A percentile compares a stretch with the other conserved stretches of the same genome.
These are phyloP conservation scores for Pichia membranifaciens DNA, from an alignment of 805 yeast genomes.

Conservation along the genomic window DNA sequence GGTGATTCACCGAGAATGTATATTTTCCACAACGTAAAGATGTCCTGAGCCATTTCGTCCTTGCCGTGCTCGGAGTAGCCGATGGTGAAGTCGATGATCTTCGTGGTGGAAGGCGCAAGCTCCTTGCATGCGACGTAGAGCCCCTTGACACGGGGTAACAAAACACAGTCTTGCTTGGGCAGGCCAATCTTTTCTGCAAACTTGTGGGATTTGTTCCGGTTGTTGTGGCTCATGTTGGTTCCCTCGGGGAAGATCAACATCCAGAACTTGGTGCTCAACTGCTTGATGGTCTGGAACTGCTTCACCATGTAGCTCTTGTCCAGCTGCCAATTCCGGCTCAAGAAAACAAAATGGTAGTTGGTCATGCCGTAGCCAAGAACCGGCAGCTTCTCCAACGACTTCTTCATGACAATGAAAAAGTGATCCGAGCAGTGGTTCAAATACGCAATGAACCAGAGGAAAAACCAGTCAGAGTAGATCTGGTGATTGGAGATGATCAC, in stretches of 20 bases:
- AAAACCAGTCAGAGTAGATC: conserved; percentile 91
- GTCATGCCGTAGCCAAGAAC: conserved; percentile 82
- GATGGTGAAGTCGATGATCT: conserved; percentile 75
- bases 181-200: conserved; percentile 51
- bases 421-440: conserved; percentile 59
- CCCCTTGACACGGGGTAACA: conserved; percentile 84
- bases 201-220: conserved; percentile 49
- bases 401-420: conserved; percentile 71
- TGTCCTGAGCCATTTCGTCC: conserved; percentile 69
- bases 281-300: conserved; percentile 43
- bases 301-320: conserved; percentile 59
- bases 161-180: conserved; percentile 41
- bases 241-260: conserved; percentile 90
- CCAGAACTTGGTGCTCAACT: conserved; percentile 42
- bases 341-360: conserved; percentile 67
- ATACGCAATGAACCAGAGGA: conserved; percentile 79
- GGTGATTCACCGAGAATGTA: conserved; percentile 75
- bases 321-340: conserved; percentile 79
- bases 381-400: conserved; percentile 64
- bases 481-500: conserved; percentile 85
- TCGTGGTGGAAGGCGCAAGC: conserved; percentile 45
- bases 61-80: conserved; percentile 69
- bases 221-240: conserved; percentile 69
- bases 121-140: conserved; percentile 58
- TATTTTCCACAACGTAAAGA: conserved; percentile 56